Percentiles rank a stretch among this genome's conserved stretches.
These are phyloP conservation scores for Fomitopsis schrenkii DNA, from an alignment of 1,284 basidiomycete species.

Conservation along the genomic window DNA sequence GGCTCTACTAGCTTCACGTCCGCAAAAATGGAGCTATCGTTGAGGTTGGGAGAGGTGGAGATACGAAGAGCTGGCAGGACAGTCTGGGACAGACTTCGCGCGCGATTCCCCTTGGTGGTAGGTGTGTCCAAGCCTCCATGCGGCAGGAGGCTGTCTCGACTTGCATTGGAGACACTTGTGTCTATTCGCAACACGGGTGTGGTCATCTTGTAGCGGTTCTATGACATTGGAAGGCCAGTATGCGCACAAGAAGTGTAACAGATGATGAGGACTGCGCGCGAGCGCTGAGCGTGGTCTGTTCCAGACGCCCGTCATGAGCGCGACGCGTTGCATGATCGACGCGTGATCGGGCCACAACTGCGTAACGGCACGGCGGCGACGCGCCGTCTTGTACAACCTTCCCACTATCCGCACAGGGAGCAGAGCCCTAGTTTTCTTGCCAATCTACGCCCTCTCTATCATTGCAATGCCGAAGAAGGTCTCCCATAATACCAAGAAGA, in stretches of 20 bases:
- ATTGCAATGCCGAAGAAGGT: neutral
- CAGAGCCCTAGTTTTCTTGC: neutral
- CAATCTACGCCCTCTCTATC: neutral
- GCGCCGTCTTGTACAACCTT: neutral
- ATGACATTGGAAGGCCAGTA: neutral
- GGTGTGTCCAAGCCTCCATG: neutral
- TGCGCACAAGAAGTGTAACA: neutral
- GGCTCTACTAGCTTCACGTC: neutral
- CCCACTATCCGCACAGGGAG: too few species aligned
- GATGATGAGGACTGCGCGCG: too few species aligned
- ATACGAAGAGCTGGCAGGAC: slow-evolving; percentile 29
- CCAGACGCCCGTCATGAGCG: too few species aligned
- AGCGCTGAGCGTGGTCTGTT: too few species aligned
- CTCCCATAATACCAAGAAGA: slow-evolving; percentile 2
- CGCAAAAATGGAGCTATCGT: slow-evolving; percentile 21
- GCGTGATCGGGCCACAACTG: too few species aligned
- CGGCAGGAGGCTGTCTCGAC: neutral
- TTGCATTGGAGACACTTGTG: slow-evolving; percentile 14
- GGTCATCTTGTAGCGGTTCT: neutral
- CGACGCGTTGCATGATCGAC: too few species aligned
- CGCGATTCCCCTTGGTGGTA: slow-evolving; percentile 13
- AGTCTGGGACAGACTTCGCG: slow-evolving; percentile 24
- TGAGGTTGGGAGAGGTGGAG: slow-evolving; percentile 27
- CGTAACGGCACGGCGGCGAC: too few species aligned
- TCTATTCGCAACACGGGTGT: slow-evolving; percentile 24